Percentiles rank a stretch among this genome's conserved stretches.
Conservation (phyloP, 768 basidiomycete genomes). For the Crassisporium funariophilum region DNA sequence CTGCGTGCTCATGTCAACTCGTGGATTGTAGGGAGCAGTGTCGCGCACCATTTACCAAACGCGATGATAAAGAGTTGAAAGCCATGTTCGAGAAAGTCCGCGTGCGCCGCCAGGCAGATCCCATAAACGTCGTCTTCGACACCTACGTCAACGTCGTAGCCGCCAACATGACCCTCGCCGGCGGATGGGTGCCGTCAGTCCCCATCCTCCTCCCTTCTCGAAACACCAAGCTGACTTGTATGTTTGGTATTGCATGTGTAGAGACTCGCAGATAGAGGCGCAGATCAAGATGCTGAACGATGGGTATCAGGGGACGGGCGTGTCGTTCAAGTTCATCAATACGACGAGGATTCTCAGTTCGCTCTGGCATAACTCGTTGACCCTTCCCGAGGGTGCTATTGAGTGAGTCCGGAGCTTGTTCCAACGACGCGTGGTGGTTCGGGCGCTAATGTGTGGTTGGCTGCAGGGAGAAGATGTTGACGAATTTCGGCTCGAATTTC, state of each 20-base stretch:
- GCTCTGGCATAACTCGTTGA: constrained; percentile 37
- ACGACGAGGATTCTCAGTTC: constrained; percentile 32
- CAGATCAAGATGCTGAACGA: constrained; percentile 37
- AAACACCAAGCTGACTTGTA: not conserved
- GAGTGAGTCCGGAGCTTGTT: not conserved
- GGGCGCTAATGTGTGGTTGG: constrained; percentile 20
- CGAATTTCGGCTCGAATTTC: too few relatives aligned
- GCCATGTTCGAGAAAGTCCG: too few relatives aligned
- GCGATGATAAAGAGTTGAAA: too few relatives aligned
- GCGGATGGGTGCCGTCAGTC: constrained; percentile 25
- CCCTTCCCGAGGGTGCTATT: too few relatives aligned
- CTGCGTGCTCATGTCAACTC: too few relatives aligned
- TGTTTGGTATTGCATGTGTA: not conserved
- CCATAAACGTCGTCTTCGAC: constrained; percentile 14
- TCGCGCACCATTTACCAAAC: too few relatives aligned
- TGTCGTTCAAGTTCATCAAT: constrained; percentile 30
- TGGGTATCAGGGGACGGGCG: constrained; percentile 30
- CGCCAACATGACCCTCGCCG: constrained; percentile 11
- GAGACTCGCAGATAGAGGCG: constrained; percentile 24
- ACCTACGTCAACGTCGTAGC: constrained; percentile 17
- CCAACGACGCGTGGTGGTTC: constrained; percentile 17
- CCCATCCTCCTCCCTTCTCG: too few relatives aligned
- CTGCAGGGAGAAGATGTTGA: constrained; percentile 30
- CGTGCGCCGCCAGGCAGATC: too few relatives aligned
- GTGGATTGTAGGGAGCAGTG: too few relatives aligned